Conservation (phyloP, 352 stramenopile genomes). For the Phytophthora uliginosa region DNA sequence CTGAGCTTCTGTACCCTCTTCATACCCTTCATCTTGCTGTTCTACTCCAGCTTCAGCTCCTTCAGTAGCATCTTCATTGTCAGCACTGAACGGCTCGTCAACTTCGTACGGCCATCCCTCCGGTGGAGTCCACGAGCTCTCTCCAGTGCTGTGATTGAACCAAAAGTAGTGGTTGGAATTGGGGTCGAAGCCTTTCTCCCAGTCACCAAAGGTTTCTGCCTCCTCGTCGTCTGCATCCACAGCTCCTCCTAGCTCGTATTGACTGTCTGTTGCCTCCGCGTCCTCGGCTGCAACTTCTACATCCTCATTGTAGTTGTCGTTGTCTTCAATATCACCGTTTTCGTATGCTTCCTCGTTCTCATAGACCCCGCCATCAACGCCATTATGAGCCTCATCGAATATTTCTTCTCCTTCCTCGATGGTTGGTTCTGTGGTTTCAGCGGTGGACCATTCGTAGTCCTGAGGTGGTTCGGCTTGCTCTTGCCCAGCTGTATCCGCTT, state of each 20-base stretch:
- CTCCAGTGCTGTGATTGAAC: conserved; percentile 87
- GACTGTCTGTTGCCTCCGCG: conserved; percentile 11
- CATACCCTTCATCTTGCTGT: conserved; percentile 21
- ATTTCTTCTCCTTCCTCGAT: conserved; percentile 18
- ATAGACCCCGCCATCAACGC: conserved; percentile 1
- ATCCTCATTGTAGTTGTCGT: conserved; percentile 7
- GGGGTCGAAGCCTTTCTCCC: conserved; percentile 88
- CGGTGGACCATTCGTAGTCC: conserved; percentile 16
- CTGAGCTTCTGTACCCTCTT: conserved; percentile 11
- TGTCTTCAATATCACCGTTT: conserved; percentile 13
- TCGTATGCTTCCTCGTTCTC: conserved; percentile 22
- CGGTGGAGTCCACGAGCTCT: conserved; percentile 83
- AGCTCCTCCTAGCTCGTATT: conserved; percentile 43
- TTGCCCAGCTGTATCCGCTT: conserved; percentile 15
- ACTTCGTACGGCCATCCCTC: conserved; percentile 83
- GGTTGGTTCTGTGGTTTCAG: neutral
- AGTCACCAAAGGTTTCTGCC: conserved; percentile 82
- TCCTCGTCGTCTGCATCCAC: conserved; percentile 82
- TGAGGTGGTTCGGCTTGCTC: conserved; percentile 5
- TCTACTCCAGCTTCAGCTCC: conserved; percentile 15
- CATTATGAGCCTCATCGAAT: conserved; percentile 5
- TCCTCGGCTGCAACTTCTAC: conserved; percentile 16
- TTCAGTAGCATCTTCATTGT: conserved; percentile 23
- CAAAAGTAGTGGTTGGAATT: conserved; percentile 90
- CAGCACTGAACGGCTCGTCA: conserved; percentile 70